Base-by-base conservation (phyloP, 2,329 filamentous ascomycete genomes). In the Dactylonectria estremocensis region DNA sequence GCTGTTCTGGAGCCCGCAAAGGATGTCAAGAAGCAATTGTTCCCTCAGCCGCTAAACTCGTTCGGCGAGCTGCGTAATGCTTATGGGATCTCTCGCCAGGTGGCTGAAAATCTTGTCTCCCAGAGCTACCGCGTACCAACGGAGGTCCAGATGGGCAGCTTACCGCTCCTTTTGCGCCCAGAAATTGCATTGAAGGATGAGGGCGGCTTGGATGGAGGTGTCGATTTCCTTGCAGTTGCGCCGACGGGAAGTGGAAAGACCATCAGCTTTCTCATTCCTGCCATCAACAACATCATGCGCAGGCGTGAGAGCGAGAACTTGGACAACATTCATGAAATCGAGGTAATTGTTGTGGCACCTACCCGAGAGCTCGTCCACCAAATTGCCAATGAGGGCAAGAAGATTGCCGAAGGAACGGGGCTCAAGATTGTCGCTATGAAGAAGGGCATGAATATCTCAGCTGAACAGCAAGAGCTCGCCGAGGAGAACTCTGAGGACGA, bases 181-280 rank as follows among this genome's bases (percentile, higher is more conserved):
- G 83, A 85, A 68, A 83, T 80, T 63, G 88, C 88, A 1, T 80
- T 90, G 33, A 77, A 77, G 13, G 79, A 78, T 4, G 80, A 78
- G 28, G 77, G 76, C 22, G 80, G 81, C 20, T 65, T 84, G 20
- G 77, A 77, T 3, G 66, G 72, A 14, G 80, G 80, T 9, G 84
- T 95, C 5, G 92, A 99, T 83, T 89, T 99, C 45, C 81, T 99
- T 69, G 93, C 94, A 0, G 91, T 98, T 49, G 96, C 96, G 3
- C 96, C 96, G 1, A 99, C 96, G 0, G 96, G 96, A 24, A 98
- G 95, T 79, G 96, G 96, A 50, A 99, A 99, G 85, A 99, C 96
- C 0, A 85, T 99, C 70, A 94, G 95, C 18, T 99, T 98, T 76
- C 82, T 98, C 75, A 93, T 99, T 48, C 95, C 95, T 0, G 87